Base-by-base conservation (phyloP, 2,329 filamentous ascomycete species). In the Bimuria novae-zelandiae region DNA sequence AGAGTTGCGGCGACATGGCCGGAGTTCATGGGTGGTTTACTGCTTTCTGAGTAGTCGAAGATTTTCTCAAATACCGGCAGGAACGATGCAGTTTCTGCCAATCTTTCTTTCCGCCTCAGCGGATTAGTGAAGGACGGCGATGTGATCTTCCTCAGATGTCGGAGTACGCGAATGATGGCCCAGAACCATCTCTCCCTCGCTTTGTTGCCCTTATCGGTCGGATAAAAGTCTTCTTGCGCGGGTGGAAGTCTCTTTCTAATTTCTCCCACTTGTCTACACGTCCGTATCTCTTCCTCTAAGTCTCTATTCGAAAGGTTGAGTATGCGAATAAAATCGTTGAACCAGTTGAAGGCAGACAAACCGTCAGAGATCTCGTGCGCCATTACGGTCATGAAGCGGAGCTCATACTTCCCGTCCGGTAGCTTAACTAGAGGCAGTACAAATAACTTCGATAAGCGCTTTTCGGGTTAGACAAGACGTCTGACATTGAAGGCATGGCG, bases 221-320 rank as follows among this genome's bases (percentile, higher is more conserved):
- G 76, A 43, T 80, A 80, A 0, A 79, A 54, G 17, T 77, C 76
- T 65, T 80, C 78, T 63, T 80, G 78, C 1, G 78, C 75, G 1
- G 68, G 65, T 3, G 77, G 77, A 0, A 80, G 62, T 16, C 63
- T 64, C 5, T 36, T 40, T n/a, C 44, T 44, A 4, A 79, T 62
- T 6, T 49, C 52, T 2, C 61, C 49, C 3, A 37, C 23, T 0
- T 39, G 21, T 10, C 58, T 30, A 4, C 51, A 39, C 0, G 30
- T 7, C 0, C 23, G 25, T 14, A 68, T 61, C 0, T 61, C 55
- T 2, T 39, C 29, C 16, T 57, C 23, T 8, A 67, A 54, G 0
- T 49, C 25, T 1, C 14, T 4, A 2, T 16, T 11, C 2, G 62
- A 37, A 10, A 51, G 48, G 39, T 68, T 70, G 2, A 70, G 41